Percentiles rank a stretch among this genome's conserved stretches.
Evolutionary conservation across 306 rosid species (phyloP).

Genomic region (Castanea sativa): DNA sequence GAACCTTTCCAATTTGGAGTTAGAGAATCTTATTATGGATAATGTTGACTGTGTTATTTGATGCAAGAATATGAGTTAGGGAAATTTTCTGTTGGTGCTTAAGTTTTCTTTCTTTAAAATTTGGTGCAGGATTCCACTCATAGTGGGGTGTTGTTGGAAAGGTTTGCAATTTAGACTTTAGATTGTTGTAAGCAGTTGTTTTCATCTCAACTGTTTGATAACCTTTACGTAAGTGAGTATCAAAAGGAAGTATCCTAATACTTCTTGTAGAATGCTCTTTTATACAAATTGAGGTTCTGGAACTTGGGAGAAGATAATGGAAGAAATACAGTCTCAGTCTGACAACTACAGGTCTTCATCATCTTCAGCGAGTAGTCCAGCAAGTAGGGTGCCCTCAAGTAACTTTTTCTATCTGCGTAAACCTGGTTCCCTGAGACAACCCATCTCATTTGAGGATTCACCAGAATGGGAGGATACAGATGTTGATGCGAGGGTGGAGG

Average conservation of each 20-base stretch:
- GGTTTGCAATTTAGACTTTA: conserved; percentile 14
- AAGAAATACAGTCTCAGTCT: conserved; percentile 95
- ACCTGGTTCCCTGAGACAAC: conserved; percentile 93
- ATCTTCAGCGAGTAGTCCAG: conserved; percentile 96
- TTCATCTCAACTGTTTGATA: not conserved
- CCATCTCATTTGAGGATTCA: conserved; percentile 97
- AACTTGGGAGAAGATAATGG: conserved; percentile 45
- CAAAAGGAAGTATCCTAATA: conserved; percentile 3
- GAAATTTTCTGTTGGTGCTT: conserved; percentile 4
- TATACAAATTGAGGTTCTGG: conserved; percentile 22
- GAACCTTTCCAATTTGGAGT: not conserved
- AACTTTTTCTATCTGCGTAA: conserved; percentile 93
- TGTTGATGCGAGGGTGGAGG: conserved; percentile 68
- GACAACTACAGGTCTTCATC: conserved; percentile 95
- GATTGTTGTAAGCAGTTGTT: conserved; percentile 5
- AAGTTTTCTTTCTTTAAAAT: not conserved
- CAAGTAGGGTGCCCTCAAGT: conserved; percentile 96
- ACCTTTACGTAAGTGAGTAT: conserved; percentile 5
- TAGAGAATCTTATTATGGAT: too few relatives aligned
- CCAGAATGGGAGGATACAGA: conserved; percentile 99
- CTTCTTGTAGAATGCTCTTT: conserved; percentile 21
- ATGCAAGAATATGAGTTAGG: not conserved
- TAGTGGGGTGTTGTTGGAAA: conserved; percentile 19
- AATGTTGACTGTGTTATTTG: too few relatives aligned
- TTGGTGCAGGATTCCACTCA: conserved; percentile 25